Conservation (phyloP, 257 asterid species). For the Nicotiana obtusifolia region DNA sequence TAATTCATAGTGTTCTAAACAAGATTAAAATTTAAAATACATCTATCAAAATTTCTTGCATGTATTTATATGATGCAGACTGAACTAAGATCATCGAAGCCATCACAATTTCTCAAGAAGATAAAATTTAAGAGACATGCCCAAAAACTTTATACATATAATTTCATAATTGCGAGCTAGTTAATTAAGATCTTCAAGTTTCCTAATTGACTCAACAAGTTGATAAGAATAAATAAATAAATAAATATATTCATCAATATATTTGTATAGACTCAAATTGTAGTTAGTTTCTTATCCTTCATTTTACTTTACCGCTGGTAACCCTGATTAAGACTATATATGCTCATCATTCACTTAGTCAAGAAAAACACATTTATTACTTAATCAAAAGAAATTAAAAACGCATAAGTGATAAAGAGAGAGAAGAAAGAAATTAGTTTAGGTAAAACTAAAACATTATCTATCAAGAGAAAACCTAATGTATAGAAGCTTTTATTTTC, state of each 20-base stretch:
- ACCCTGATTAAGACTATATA: background rate
- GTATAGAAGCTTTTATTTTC: too few species aligned
- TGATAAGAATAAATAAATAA: too few species aligned
- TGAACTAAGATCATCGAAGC: background rate
- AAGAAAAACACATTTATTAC: too few species aligned
- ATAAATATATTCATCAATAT: background rate
- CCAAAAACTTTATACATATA: background rate
- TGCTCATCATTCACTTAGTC: too few species aligned
- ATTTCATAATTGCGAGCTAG: background rate
- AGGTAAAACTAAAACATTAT: too few species aligned
- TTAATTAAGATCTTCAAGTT: background rate
- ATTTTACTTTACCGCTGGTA: too few species aligned
- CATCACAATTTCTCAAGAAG: background rate
- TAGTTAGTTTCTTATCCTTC: too few species aligned
- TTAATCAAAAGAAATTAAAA: too few species aligned
- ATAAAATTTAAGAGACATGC: background rate
- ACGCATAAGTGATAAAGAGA: too few species aligned
- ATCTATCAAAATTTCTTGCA: conserved; percentile 31
- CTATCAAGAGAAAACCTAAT: too few species aligned
- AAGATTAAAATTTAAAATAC: conserved; percentile 4
- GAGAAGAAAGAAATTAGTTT: background rate
- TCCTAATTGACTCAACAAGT: background rate
- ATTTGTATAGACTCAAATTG: too few species aligned
- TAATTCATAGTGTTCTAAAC: background rate
- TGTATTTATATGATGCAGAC: conserved; percentile 12